Evolutionary conservation across 2,329 filamentous ascomycete genomes (phyloP), one percentile per base, ranked within the genome.

Genomic region (Ceratocystis albifundus): DNA sequence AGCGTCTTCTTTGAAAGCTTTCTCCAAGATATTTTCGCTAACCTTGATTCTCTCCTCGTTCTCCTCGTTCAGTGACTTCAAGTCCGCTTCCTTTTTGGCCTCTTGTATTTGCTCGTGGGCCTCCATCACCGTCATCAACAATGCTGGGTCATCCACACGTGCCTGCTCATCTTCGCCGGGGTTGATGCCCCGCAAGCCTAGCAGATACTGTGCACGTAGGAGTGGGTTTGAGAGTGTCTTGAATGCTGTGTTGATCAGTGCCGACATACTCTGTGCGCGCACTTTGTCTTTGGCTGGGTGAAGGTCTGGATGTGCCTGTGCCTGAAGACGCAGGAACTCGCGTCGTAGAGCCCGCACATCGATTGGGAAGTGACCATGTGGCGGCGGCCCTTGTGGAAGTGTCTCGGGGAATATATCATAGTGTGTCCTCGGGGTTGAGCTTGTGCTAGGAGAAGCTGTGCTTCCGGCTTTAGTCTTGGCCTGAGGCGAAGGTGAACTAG

Each of bases 181-280:
- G 72, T 96, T 89, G 22, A 92, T 82, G 0, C 87, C 90, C 50
- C 86, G 82, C 65, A 86, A 81, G 68, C 87, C 77, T 3, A 97
- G 82, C 4, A 97, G 78, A 74, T 97, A 96, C 74, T 96, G 90
- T n/a, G 93, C 92, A 28, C 94, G 84, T 61, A 84, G 76, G 12
- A 99, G 79, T 17, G 94, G 92, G 71, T 87, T 84, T 62, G 83
- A 79, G 0, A 99, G 82, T 2, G 92, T 96, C 72, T 85, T 87
- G 80, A 95, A 97, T 0, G 94, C 94, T 70, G 91, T 87, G 79
- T 97, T 97, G 75, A 97, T 92, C 30, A 84, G 82, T 6, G 90
- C 84, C 8, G 88, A 94, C n/a, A 86, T 79, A 0, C 85, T 88
- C 75, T 95, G 89, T 22, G 91, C 90, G 61, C 82, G 72, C 71